Evolutionary conservation across 2,329 filamentous ascomycete genomes (phyloP).

Genomic region (Chrysoporthe deuterocubensis): DNA sequence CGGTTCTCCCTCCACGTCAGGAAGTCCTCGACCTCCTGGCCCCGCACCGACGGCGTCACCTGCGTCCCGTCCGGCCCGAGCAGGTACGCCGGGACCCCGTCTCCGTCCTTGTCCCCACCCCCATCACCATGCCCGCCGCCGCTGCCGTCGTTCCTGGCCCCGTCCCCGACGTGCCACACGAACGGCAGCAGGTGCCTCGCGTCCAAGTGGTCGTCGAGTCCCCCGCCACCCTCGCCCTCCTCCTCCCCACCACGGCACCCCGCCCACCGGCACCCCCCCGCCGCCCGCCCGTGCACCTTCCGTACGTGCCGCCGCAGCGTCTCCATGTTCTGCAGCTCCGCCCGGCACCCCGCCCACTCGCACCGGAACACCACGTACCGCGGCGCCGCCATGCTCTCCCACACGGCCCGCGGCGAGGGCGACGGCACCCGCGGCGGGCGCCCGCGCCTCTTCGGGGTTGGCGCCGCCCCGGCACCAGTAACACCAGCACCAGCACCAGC

Average conservation of each 20-base stretch:
- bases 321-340: slow-evolving; percentile 65
- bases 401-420: slow-evolving; percentile 27
- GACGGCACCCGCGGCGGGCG: slow-evolving; percentile 30
- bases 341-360: slow-evolving; percentile 63
- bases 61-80: slow-evolving; percentile 57
- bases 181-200: slow-evolving; percentile 56
- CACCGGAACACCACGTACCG: slow-evolving; percentile 59
- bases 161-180: slow-evolving; percentile 64
- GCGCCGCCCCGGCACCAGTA: not conserved
- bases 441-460: slow-evolving; percentile 34
- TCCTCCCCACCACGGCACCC: slow-evolving; percentile 39
- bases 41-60: slow-evolving; percentile 61
- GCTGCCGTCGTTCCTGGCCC: slow-evolving; percentile 49
- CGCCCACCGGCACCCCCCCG: slow-evolving; percentile 44
- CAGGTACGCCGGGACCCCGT: slow-evolving; percentile 51
- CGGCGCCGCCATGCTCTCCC: slow-evolving; percentile 39
- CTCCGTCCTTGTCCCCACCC: slow-evolving; percentile 5
- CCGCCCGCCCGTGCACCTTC: slow-evolving; percentile 49
- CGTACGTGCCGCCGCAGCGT: slow-evolving; percentile 60
- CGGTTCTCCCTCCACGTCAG: slow-evolving; percentile 50
- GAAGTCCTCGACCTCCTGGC: slow-evolving; percentile 55
- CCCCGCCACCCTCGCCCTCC: slow-evolving; percentile 31
- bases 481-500: no score
- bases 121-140: not conserved
- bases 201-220: slow-evolving; percentile 57